A percentile compares a stretch with the other conserved stretches of the same genome.
Conservation (phyloP, 495 filamentous ascomycete species). For the Stereocaulon alpinum region DNA sequence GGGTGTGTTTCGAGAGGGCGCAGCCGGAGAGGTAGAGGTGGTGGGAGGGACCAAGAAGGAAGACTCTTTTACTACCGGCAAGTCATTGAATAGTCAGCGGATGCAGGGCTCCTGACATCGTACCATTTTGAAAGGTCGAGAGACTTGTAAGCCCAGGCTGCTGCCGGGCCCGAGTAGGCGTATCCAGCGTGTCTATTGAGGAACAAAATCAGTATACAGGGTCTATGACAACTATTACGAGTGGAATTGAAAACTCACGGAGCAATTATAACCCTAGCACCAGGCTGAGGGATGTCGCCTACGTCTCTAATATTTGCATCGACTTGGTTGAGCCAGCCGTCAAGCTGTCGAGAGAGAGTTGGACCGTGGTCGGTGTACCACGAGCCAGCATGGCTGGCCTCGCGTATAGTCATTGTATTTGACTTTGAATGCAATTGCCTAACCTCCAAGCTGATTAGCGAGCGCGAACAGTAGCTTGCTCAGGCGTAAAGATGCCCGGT, state of each 20-base stretch:
- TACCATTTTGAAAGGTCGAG: constrained; percentile 76
- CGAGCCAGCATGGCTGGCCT: constrained; percentile 62
- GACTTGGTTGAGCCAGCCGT: constrained; percentile 67
- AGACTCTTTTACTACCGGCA: constrained; percentile 65
- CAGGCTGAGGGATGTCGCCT: constrained; percentile 54
- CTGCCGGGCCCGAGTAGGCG: constrained; percentile 85
- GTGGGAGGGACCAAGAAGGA: constrained; percentile 90
- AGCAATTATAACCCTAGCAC: constrained; percentile 85
- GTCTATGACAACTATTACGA: background rate
- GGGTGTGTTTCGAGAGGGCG: constrained; percentile 62
- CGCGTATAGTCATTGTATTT: constrained; percentile 46
- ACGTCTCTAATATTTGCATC: constrained; percentile 48
- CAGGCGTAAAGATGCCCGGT: background rate
- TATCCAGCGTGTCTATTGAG: constrained; percentile 79
- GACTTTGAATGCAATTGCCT: background rate
- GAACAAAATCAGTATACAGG: background rate
- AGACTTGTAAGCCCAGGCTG: constrained; percentile 88
- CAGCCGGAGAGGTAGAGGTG: constrained; percentile 69
- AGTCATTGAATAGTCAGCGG: background rate
- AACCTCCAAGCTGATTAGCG: background rate
- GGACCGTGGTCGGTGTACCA: constrained; percentile 67
- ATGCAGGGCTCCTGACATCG: constrained; percentile 18
- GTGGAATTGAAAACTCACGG: constrained; percentile 55
- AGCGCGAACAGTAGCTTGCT: background rate
- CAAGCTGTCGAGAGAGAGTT: constrained; percentile 59